Evolutionary conservation across 139 green algal species (phyloP).

Genomic region (Spirogloea muscicola): DNA sequence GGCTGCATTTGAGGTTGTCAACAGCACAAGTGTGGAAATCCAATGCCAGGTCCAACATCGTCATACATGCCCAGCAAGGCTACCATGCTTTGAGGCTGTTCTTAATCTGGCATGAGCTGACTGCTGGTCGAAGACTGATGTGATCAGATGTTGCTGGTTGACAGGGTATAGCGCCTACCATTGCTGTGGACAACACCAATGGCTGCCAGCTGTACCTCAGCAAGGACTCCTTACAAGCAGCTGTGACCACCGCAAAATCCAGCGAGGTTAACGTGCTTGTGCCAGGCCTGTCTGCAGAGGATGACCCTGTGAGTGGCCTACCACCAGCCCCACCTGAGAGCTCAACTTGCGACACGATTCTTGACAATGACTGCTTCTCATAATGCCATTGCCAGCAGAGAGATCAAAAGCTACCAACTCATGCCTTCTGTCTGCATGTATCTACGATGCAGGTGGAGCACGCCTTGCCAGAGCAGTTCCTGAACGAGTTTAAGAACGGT

Average conservation of each 20-base stretch:
- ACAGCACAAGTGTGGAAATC: constrained; percentile 72
- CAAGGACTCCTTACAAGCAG: constrained; percentile 39
- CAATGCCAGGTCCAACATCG: constrained; percentile 47
- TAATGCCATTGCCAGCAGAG: too few species aligned
- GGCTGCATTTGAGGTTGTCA: constrained; percentile 76
- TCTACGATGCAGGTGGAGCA: constrained; percentile 40
- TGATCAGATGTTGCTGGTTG: neutral
- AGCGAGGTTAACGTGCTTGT: constrained; percentile 75
- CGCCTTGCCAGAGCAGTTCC: constrained; percentile 40
- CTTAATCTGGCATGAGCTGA: neutral
- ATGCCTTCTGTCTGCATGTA: too few species aligned
- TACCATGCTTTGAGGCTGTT: neutral
- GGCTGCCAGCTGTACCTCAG: constrained; percentile 80
- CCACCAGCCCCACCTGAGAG: too few species aligned
- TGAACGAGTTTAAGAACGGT: constrained; percentile 30
- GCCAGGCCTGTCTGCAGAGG: too few species aligned
- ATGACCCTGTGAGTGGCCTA: too few species aligned
- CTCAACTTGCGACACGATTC: too few species aligned
- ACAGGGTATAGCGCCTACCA: constrained; percentile 68
- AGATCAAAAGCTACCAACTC: too few species aligned
- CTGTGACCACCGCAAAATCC: constrained; percentile 81
- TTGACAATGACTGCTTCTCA: too few species aligned
- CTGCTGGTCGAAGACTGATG: neutral
- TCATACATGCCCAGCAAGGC: neutral
- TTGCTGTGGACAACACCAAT: constrained; percentile 87